phyloP scores from a whole-genome alignment of 2,329 filamentous ascomycete species.

The Monilinia vaccinii-corymbosi region DNA sequence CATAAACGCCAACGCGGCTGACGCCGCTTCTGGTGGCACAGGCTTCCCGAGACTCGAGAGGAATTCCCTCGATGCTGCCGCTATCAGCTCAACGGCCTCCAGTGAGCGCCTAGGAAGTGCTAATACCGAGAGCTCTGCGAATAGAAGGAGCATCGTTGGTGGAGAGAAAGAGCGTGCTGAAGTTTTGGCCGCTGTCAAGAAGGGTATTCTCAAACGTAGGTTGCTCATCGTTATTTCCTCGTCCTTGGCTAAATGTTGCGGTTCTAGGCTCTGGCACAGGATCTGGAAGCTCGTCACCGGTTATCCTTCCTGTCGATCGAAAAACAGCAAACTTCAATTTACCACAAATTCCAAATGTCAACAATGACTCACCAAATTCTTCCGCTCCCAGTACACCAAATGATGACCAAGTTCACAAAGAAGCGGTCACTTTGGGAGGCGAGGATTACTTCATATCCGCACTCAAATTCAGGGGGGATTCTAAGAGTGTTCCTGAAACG shows the following conservation, averaged over 20 bases:
- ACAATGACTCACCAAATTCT: slow-evolving; percentile 67
- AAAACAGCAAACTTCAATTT: slow-evolving; percentile 45
- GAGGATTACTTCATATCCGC: slow-evolving; percentile 87
- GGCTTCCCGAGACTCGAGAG: slow-evolving; percentile 78
- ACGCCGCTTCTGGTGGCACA: slow-evolving; percentile 61
- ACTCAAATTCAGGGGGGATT: slow-evolving; percentile 63
- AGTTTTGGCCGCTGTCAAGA: slow-evolving; percentile 83
- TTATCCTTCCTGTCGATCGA: slow-evolving; percentile 50
- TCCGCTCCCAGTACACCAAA: slow-evolving; percentile 82
- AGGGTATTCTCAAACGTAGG: slow-evolving; percentile 90
- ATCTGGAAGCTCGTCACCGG: slow-evolving; percentile 58
- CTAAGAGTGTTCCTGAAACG: slow-evolving; percentile 72
- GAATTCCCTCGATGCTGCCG: slow-evolving; percentile 64
- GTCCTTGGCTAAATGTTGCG: slow-evolving; percentile 25
- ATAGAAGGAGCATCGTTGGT: slow-evolving; percentile 82
- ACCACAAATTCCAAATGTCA: slow-evolving; percentile 52
- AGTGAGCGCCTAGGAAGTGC: slow-evolving; percentile 45
- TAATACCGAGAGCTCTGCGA: slow-evolving; percentile 50
- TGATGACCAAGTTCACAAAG: slow-evolving; percentile 63
- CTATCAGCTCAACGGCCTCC: slow-evolving; percentile 33
- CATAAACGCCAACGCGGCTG: slow-evolving; percentile 59
- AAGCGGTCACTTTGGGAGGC: slow-evolving; percentile 58
- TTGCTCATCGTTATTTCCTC: slow-evolving; percentile 6
- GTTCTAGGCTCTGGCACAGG: slow-evolving; percentile 34
- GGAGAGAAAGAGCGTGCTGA: slow-evolving; percentile 86